A percentile compares a stretch with the other conserved stretches of the same genome.
Evolutionary conservation across 2,329 filamentous ascomycete species (phyloP).

Genomic region (Xylariaceae sp.): DNA sequence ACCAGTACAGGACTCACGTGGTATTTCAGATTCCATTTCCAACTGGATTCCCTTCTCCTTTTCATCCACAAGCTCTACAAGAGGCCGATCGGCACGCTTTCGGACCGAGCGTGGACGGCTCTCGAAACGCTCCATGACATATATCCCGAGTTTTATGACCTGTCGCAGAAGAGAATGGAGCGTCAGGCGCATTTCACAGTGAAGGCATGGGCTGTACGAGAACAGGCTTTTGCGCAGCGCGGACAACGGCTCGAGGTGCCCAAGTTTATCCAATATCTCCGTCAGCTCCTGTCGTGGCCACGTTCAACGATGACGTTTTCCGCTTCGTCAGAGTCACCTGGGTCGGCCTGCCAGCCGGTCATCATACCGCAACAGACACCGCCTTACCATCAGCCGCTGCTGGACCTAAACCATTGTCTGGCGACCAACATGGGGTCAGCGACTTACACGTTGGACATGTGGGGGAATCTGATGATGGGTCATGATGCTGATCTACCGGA

Average conservation of each 20-base stretch:
- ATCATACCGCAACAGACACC: constrained; percentile 7
- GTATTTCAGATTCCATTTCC: constrained; percentile 16
- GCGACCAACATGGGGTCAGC: not conserved
- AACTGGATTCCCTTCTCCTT: constrained; percentile 15
- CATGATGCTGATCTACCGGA: constrained; percentile 3
- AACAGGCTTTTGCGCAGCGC: constrained; percentile 14
- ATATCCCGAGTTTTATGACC: constrained; percentile 15
- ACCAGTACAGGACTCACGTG: constrained; percentile 17
- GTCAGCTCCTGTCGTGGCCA: constrained; percentile 7
- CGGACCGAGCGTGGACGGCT: constrained; percentile 15
- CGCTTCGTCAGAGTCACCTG: not conserved
- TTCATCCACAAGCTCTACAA: constrained; percentile 16
- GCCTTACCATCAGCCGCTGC: constrained; percentile 7
- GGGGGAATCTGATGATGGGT: constrained; percentile 17
- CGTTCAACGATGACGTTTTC: constrained; percentile 2
- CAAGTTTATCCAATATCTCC: constrained; percentile 16
- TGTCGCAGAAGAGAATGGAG: constrained; percentile 15
- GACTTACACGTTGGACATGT: constrained; percentile 17
- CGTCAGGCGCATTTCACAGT: constrained; percentile 17
- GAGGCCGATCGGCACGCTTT: constrained; percentile 15
- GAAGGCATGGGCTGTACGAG: constrained; percentile 19
- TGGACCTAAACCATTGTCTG: constrained; percentile 12
- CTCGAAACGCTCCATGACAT: constrained; percentile 13
- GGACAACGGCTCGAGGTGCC: constrained; percentile 14
- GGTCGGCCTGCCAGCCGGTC: constrained; percentile 3